Evolutionary conservation across 306 rosid genomes (phyloP).

Genomic region (Gastrolobium bilobum): DNA sequence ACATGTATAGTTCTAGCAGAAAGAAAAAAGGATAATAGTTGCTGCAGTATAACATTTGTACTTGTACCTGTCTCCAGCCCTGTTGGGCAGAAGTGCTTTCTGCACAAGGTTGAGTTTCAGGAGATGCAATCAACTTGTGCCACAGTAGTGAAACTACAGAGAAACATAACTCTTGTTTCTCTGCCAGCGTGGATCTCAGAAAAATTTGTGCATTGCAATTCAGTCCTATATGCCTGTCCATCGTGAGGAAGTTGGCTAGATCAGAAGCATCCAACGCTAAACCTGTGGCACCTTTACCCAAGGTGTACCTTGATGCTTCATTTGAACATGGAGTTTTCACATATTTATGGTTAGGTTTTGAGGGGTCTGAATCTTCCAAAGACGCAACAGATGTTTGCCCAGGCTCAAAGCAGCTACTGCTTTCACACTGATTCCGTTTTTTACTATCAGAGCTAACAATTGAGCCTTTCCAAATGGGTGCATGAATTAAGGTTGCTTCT

Average conservation of each 20-base stretch:
- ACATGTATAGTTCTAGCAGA: conserved; percentile 1
- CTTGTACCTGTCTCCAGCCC: conserved; percentile 96
- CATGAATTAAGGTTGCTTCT: conserved; percentile 78
- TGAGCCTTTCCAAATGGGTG: conserved; percentile 72
- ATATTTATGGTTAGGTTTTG: conserved; percentile 57
- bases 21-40: conserved; percentile 31
- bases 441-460: conserved; percentile 51
- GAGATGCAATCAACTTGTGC: conserved; percentile 95
- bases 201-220: conserved; percentile 82
- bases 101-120: conserved; percentile 89
- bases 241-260: conserved; percentile 94
- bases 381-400: conserved; percentile 61
- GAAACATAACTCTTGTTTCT: conserved; percentile 91
- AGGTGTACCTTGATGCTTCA: conserved; percentile 61
- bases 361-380: conserved; percentile 51
- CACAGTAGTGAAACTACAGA: conserved; percentile 95
- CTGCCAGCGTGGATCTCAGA: conserved; percentile 81
- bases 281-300: conserved; percentile 72
- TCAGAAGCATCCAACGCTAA: conserved; percentile 90
- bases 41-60: conserved; percentile 20
- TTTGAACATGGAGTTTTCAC: conserved; percentile 56
- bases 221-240: conserved; percentile 93
- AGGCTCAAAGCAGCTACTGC: conserved; percentile 58
- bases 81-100: conserved; percentile 99
- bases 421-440: conserved; percentile 62